These are phyloP conservation scores for Musa troglodytarum DNA, from an alignment of 176 grass and related monocot genomes.

Conservation along the genomic window DNA sequence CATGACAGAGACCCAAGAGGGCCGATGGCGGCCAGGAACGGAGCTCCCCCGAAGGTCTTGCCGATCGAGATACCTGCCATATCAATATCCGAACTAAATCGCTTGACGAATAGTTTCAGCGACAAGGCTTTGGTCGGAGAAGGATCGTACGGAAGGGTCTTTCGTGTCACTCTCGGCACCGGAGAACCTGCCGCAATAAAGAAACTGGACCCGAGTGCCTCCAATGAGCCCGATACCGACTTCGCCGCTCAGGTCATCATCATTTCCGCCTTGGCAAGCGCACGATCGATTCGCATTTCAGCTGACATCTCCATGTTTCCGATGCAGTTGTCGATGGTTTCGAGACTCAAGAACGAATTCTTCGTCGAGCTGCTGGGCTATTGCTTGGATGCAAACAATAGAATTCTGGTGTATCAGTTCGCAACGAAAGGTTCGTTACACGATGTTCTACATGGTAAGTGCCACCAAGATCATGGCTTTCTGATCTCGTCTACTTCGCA, in stretches of 20 bases:
- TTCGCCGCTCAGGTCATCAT: conserved; percentile 33
- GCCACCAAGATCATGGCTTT: not conserved
- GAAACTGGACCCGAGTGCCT: conserved; percentile 39
- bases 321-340: conserved; percentile 39
- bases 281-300: too few relatives aligned
- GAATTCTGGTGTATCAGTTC: conserved; percentile 43
- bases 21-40: conserved; percentile 16
- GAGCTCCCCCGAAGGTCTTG: conserved; percentile 25
- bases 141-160: conserved; percentile 53
- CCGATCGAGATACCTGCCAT: conserved; percentile 40
- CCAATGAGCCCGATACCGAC: conserved; percentile 30
- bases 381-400: conserved; percentile 35
- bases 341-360: conserved; percentile 46
- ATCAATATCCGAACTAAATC: conserved; percentile 32
- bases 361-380: conserved; percentile 41
- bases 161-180: conserved; percentile 22
- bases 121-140: conserved; percentile 34
- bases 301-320: not conserved
- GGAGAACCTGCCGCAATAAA: conserved; percentile 40
- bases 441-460: conserved; percentile 35
- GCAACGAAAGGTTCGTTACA: conserved; percentile 42
- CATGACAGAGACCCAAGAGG: conserved; percentile 32
- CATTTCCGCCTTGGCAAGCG: too few relatives aligned
- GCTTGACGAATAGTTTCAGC: conserved; percentile 27
- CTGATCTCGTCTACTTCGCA: not conserved